Conservation (phyloP, 2,329 filamentous ascomycete genomes). For the Cladophialophora immunda region DNA sequence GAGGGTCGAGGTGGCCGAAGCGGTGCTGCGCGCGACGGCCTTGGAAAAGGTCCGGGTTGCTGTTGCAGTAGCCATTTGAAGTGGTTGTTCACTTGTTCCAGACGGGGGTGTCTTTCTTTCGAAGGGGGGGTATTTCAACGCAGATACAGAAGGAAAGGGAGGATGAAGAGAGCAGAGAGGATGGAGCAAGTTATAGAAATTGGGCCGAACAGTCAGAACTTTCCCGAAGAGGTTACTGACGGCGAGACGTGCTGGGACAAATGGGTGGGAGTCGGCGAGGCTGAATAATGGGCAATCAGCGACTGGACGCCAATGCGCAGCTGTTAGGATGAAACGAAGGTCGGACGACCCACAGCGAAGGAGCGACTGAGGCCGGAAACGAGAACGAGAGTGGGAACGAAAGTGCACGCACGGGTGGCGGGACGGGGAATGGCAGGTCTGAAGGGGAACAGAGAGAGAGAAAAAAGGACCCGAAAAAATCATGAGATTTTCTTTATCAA, state of each 20-base stretch:
- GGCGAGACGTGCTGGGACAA: conserved; percentile 7
- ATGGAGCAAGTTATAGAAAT: conserved; percentile 16
- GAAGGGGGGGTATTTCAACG: background rate
- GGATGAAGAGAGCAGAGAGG: background rate
- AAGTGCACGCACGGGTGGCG: conserved; percentile 9
- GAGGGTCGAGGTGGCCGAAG: conserved; percentile 48
- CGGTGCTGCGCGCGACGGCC: conserved; percentile 52
- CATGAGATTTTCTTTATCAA: conserved; percentile 22
- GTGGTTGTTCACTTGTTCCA: background rate
- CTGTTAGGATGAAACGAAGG: background rate
- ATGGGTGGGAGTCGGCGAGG: conserved; percentile 18
- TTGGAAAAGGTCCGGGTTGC: conserved; percentile 54
- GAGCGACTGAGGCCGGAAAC: background rate
- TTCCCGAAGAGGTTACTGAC: conserved; percentile 14
- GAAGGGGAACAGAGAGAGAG: background rate
- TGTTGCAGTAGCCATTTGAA: conserved; percentile 48
- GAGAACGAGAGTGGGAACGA: conserved; percentile 1
- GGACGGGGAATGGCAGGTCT: background rate
- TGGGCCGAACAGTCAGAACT: background rate
- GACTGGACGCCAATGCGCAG: background rate
- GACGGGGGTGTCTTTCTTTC: background rate
- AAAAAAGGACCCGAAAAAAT: background rate
- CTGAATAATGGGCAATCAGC: conserved; percentile 24
- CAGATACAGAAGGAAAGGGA: conserved; percentile 14
- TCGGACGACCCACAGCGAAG: background rate